phyloP scores from a whole-genome alignment of 805 yeast species.

The Yarrowia bubula region DNA sequence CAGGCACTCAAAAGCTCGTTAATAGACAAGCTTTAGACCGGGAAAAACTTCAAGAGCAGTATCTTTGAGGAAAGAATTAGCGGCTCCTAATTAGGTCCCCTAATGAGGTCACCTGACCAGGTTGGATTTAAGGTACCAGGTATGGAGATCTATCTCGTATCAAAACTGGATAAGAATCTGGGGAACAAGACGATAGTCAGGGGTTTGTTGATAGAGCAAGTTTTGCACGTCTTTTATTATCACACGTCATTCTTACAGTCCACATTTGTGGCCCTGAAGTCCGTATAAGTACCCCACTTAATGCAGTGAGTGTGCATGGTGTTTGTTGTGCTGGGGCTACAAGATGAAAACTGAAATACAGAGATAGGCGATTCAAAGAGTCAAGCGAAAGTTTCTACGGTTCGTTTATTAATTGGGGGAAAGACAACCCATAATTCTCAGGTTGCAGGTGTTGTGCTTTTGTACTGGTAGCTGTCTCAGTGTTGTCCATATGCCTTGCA shows the following conservation, averaged over 20 bases:
- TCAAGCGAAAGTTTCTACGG: not conserved
- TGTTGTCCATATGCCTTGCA: not conserved
- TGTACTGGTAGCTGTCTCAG: too few species aligned
- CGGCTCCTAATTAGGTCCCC: too few species aligned
- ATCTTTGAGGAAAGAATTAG: not conserved
- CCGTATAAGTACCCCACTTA: not conserved
- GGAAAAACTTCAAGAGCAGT: slow-evolving; percentile 3
- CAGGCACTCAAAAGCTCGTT: not conserved
- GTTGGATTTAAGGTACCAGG: not conserved
- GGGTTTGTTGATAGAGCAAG: too few species aligned
- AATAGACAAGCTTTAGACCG: not conserved
- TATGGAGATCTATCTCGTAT: not conserved
- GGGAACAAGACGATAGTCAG: too few species aligned
- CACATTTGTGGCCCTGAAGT: not conserved
- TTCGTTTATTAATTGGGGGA: too few species aligned
- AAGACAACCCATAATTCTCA: too few species aligned
- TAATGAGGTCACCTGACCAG: not conserved
- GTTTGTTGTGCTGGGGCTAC: not conserved
- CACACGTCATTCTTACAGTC: too few species aligned
- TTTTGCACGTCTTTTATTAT: too few species aligned
- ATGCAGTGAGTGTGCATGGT: not conserved
- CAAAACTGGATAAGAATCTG: too few species aligned
- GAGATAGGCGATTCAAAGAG: not conserved
- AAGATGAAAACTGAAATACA: not conserved
- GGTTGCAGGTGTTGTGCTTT: too few species aligned